These are phyloP conservation scores for Aspergillus pseudoterreus DNA, from an alignment of 2,329 filamentous ascomycete species.

Conservation along the genomic window DNA sequence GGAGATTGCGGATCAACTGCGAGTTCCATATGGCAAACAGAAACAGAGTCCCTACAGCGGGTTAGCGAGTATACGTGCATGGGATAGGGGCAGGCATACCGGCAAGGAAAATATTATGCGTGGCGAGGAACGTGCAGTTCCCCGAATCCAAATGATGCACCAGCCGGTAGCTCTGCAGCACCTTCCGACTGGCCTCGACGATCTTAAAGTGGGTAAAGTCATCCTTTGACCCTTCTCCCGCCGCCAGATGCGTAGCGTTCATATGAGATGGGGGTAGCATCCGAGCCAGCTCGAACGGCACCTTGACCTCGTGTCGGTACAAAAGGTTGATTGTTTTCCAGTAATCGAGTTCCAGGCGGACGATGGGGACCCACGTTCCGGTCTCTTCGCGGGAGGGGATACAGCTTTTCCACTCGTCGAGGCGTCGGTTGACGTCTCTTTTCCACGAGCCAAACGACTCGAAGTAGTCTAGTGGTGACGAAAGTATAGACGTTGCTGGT, in stretches of 20 bases:
- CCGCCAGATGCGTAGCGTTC: neutral
- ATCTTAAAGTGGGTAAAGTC: neutral
- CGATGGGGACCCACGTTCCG: neutral
- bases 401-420: neutral
- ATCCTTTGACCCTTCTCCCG: neutral
- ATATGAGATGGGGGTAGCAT: neutral
- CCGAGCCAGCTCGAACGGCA: neutral
- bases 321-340: neutral
- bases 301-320: neutral
- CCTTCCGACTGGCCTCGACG: neutral
- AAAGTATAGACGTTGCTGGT: neutral
- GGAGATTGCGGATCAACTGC: neutral
- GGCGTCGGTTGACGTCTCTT: neutral
- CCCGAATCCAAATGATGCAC: neutral
- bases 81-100: neutral
- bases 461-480: neutral
- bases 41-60: neutral
- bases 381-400: neutral
- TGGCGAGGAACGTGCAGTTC: neutral
- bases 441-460: neutral
- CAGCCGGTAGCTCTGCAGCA: neutral
- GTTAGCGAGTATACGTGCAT: neutral
- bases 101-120: slow-evolving; percentile 1
- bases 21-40: slow-evolving; percentile 1
- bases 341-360: neutral